Conservation (phyloP, 352 stramenopile species). For the Pythium oligandrum region DNA sequence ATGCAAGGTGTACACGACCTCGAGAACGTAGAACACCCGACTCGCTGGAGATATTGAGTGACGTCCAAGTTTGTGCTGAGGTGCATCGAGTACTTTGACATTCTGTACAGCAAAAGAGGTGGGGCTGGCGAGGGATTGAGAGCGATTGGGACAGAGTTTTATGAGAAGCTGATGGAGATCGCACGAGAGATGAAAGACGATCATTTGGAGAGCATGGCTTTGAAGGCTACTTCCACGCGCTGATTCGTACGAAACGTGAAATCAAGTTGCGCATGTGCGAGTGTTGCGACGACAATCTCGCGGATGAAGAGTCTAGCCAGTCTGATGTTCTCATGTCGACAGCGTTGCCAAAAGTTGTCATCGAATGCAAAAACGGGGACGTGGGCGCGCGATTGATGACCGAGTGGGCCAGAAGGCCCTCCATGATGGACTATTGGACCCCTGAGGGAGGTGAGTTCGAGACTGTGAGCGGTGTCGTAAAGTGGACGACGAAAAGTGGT, state of each 20-base stretch:
- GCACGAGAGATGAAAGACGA: not conserved
- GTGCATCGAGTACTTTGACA: not conserved
- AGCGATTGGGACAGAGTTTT: not conserved
- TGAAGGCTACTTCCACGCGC: constrained; percentile 1
- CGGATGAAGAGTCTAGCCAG: no score
- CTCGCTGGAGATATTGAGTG: not conserved
- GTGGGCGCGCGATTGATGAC: not conserved
- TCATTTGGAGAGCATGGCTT: not conserved
- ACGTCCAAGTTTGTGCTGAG: not conserved
- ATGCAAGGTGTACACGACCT: not conserved
- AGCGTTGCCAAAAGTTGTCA: no score
- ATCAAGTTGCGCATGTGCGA: not conserved
- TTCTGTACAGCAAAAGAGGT: no score
- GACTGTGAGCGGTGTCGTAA: not conserved
- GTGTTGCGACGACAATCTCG: not conserved
- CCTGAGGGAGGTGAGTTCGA: not conserved
- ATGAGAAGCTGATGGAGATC: not conserved
- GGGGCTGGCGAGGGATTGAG: no score
- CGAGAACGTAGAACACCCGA: not conserved
- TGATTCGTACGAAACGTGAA: not conserved
- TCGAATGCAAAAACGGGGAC: not conserved
- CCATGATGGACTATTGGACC: not conserved
- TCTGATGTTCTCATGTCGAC: no score
- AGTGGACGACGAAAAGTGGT: not conserved
- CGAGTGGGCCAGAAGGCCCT: not conserved